A percentile compares a stretch with the other conserved stretches of the same genome.
phyloP scores from a whole-genome alignment of 257 asterid species.

The Solanum arcanum region DNA sequence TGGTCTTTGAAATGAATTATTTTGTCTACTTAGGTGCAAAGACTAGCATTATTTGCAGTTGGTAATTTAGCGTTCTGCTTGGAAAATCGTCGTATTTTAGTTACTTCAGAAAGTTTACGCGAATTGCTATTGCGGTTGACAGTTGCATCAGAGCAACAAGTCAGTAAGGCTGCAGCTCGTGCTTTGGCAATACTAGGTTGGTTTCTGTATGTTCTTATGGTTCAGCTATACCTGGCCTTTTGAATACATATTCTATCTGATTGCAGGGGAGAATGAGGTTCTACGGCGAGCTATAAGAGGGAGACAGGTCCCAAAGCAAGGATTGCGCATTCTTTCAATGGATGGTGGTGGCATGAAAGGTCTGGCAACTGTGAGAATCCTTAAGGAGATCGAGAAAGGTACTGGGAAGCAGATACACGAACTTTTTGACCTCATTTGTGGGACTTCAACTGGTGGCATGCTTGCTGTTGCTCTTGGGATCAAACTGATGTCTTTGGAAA shows the following conservation, averaged over 20 bases:
- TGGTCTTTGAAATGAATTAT: conserved; percentile 1
- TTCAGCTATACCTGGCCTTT: background rate
- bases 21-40: conserved; percentile 62
- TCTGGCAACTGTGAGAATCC: conserved; percentile 89
- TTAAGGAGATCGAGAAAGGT: conserved; percentile 83
- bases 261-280: conserved; percentile 87
- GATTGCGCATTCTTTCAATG: conserved; percentile 89
- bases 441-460: conserved; percentile 99
- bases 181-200: conserved; percentile 91
- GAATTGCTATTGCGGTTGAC: conserved; percentile 93
- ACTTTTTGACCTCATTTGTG: conserved; percentile 96
- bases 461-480: conserved; percentile 99
- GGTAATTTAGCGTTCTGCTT: conserved; percentile 93
- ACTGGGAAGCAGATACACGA: conserved; percentile 96
- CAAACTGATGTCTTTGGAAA: conserved; percentile 80
- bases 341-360: conserved; percentile 99
- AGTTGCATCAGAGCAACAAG: conserved; percentile 59
- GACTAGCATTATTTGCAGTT: conserved; percentile 68
- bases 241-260: conserved; percentile 4
- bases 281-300: conserved; percentile 90
- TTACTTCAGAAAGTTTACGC: conserved; percentile 91
- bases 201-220: conserved; percentile 9
- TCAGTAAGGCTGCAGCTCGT: conserved; percentile 94
- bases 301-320: conserved; percentile 77
- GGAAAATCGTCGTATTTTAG: conserved; percentile 78